Percentiles rank a stretch among this genome's conserved stretches.
Evolutionary conservation across 2,329 filamentous ascomycete species (phyloP).

Genomic region (Fusarium veterinarium): DNA sequence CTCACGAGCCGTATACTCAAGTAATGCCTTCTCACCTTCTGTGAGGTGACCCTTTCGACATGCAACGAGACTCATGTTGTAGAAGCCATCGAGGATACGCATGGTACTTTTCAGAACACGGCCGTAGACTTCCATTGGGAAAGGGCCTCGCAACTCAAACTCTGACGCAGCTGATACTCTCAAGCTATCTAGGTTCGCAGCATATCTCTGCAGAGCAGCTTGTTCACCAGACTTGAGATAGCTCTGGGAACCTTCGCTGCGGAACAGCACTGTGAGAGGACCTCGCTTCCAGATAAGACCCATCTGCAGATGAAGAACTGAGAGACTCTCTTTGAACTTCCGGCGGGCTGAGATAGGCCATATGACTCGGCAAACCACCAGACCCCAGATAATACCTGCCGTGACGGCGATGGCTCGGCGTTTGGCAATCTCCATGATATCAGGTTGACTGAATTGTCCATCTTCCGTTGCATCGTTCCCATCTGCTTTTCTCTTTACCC

Average conservation of each 20-base stretch:
- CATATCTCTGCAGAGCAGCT: conserved; percentile 44
- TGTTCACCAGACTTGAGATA: conserved; percentile 60
- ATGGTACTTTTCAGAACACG: conserved; percentile 82
- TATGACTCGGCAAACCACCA: conserved; percentile 87
- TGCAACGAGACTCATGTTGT: conserved; percentile 94
- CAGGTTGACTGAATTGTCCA: conserved; percentile 82
- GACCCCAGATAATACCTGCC: conserved; percentile 89
- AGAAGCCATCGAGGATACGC: conserved; percentile 89
- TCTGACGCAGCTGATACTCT: conserved; percentile 79
- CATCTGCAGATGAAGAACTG: conserved; percentile 91
- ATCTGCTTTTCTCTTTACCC: conserved; percentile 80
- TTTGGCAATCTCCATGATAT: conserved; percentile 87
- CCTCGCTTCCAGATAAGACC: conserved; percentile 96
- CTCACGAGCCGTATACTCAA: conserved; percentile 83
- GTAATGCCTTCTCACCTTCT: conserved; percentile 81
- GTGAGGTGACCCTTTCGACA: conserved; percentile 81
- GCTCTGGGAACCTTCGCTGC: conserved; percentile 72
- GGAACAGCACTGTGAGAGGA: conserved; percentile 79
- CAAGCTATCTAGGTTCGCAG: conserved; percentile 77
- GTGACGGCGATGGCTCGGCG: conserved; percentile 92
- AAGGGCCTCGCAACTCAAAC: conserved; percentile 88
- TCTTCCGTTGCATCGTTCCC: conserved; percentile 77
- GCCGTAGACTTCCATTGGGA: conserved; percentile 78
- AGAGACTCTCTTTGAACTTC: conserved; percentile 89
- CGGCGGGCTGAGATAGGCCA: conserved; percentile 92